These are phyloP conservation scores for Mycena haematopus DNA, from an alignment of 768 basidiomycete genomes.

Conservation along the genomic window DNA sequence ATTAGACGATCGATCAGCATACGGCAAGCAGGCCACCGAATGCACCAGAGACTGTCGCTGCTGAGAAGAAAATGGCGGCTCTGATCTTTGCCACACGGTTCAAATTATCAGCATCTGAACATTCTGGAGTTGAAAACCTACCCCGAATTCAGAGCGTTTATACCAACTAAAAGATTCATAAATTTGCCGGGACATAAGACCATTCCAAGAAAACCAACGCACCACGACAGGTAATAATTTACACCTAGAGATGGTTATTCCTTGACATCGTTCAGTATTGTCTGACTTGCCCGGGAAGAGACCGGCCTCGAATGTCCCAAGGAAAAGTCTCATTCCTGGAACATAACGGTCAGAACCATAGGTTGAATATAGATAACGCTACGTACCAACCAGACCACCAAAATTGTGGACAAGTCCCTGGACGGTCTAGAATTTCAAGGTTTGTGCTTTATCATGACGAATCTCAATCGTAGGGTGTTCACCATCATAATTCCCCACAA, in stretches of 20 bases:
- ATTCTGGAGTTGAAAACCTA: slow-evolving; percentile 54
- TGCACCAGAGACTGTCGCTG: slow-evolving; percentile 83
- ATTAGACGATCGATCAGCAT: slow-evolving; percentile 32
- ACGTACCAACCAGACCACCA: slow-evolving; percentile 68
- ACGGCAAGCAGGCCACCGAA: slow-evolving; percentile 81
- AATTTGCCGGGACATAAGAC: neutral
- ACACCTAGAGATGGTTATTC: slow-evolving; percentile 73
- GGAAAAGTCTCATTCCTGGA: slow-evolving; percentile 71
- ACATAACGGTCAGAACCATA: neutral
- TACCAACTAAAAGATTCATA: slow-evolving; percentile 45
- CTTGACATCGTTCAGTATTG: slow-evolving; percentile 59
- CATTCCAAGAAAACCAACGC: slow-evolving; percentile 29
- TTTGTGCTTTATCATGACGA: neutral
- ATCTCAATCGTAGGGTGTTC: slow-evolving; percentile 20
- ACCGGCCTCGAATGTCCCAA: slow-evolving; percentile 79
- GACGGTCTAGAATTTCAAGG: slow-evolving; percentile 55
- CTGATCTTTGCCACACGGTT: slow-evolving; percentile 37
- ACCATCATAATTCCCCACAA: slow-evolving; percentile 83
- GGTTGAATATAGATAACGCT: neutral
- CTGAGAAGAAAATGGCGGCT: slow-evolving; percentile 75
- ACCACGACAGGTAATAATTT: slow-evolving; percentile 79
- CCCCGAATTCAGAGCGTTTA: slow-evolving; percentile 78
- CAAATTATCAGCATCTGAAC: slow-evolving; percentile 33
- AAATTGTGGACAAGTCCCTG: slow-evolving; percentile 77
- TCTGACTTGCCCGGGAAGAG: slow-evolving; percentile 51